Percentiles rank a stretch among this genome's conserved stretches.
Conservation (phyloP, 192 early-diverging fungal genomes). For the Backusella circina region DNA sequence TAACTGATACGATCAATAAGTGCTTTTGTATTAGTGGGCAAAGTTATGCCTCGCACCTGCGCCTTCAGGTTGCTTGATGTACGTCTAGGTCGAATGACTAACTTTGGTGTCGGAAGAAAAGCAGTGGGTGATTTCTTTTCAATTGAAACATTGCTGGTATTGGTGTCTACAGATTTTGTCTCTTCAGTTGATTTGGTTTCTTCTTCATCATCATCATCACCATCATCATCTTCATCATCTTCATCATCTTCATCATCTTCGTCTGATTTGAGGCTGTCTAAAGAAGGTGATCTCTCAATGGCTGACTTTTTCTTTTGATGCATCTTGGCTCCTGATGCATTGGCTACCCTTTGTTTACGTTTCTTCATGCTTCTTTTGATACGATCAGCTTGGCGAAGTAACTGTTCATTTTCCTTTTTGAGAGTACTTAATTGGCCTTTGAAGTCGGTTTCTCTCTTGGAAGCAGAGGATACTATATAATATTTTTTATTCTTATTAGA, state of each 20-base stretch:
- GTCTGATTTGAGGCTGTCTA: not conserved
- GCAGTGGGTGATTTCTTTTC: not conserved
- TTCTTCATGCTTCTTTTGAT: not conserved
- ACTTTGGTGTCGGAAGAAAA: not conserved
- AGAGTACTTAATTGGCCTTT: not conserved
- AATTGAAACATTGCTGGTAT: not conserved
- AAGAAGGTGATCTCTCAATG: not conserved
- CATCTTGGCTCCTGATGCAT: not conserved
- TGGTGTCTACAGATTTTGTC: not conserved
- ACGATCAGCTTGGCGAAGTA: conserved; percentile 5
- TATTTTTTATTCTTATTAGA: not conserved
- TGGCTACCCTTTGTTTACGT: not conserved
- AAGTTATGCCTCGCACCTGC: not conserved
- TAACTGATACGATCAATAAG: not conserved
- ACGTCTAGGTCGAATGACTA: not conserved
- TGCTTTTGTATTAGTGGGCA: not conserved
- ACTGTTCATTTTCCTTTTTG: conserved; percentile 5
- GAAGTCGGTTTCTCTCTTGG: conserved; percentile 4
- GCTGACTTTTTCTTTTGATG: not conserved
- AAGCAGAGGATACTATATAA: conserved; percentile 6
- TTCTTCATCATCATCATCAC: not conserved
- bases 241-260: not conserved
- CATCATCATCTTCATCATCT: not conserved
- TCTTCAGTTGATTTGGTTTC: not conserved
- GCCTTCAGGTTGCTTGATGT: conserved; percentile 2